phyloP scores from a whole-genome alignment of 768 basidiomycete species.

The Butyriboletus loyo region DNA sequence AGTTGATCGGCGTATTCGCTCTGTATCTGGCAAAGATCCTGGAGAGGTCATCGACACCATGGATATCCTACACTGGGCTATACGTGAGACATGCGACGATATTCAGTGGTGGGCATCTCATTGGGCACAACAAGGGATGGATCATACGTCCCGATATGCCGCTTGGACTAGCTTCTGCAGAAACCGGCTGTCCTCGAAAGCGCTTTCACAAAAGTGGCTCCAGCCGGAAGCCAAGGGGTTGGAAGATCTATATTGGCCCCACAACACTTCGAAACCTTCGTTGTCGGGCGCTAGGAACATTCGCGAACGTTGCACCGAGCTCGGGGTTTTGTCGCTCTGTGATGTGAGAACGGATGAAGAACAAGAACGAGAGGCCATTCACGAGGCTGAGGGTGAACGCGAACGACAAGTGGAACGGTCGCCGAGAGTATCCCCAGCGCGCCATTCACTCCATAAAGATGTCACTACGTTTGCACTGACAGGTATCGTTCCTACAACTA shows the following conservation, averaged over 20 bases:
- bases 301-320: conserved; percentile 11
- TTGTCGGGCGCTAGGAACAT: conserved; percentile 1
- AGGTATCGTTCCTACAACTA: conserved; percentile 23
- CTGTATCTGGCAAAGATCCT: conserved; percentile 11
- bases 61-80: conserved; percentile 45
- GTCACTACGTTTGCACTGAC: conserved; percentile 25
- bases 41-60: conserved; percentile 8
- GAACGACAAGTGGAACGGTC: conserved; percentile 41
- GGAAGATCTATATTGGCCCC: conserved; percentile 33
- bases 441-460: conserved; percentile 21
- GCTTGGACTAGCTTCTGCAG: conserved; percentile 21
- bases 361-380: conserved; percentile 47
- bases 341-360: conserved; percentile 41
- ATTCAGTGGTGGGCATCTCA: conserved; percentile 39
- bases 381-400: conserved; percentile 45
- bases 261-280: neutral
- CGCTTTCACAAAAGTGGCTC: conserved; percentile 32
- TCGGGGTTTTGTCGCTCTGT: conserved; percentile 13
- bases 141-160: conserved; percentile 31
- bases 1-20: conserved; percentile 38
- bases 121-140: conserved; percentile 45
- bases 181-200: neutral
- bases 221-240: conserved; percentile 39
- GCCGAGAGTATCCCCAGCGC: conserved; percentile 18
- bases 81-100: conserved; percentile 42